These are phyloP conservation scores for Chaetomium fimeti DNA, from an alignment of 495 filamentous ascomycete genomes.

Conservation along the genomic window DNA sequence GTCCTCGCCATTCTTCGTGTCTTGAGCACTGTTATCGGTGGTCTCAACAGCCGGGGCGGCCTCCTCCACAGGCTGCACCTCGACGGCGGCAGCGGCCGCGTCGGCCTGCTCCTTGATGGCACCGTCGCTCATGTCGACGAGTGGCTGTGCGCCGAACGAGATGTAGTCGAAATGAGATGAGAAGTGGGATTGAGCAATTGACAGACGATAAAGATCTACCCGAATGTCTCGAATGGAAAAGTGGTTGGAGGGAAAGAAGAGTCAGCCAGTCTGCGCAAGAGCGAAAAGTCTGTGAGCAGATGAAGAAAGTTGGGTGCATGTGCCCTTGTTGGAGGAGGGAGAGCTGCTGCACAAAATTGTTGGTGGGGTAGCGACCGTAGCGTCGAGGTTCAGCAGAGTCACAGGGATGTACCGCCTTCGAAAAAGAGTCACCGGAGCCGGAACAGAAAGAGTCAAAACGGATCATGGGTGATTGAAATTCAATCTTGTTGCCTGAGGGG, in stretches of 20 bases:
- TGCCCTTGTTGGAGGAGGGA: slow-evolving; percentile 6
- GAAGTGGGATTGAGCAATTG: slow-evolving; percentile 12
- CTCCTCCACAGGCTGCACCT: slow-evolving; percentile 25
- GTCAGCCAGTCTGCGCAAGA: not conserved
- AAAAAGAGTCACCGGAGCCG: slow-evolving; percentile 2
- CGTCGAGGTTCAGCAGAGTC: slow-evolving; percentile 7
- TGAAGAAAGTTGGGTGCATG: slow-evolving; percentile 1
- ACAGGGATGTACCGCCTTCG: not conserved
- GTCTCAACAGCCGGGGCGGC: slow-evolving; percentile 22
- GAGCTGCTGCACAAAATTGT: slow-evolving; percentile 24
- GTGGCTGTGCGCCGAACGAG: slow-evolving; percentile 15
- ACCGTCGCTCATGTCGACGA: slow-evolving; percentile 34
- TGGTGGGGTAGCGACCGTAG: slow-evolving; percentile 29
- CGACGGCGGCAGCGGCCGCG: slow-evolving; percentile 24
- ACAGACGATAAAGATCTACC: not conserved
- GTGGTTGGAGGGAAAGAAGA: not conserved
- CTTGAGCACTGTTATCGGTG: slow-evolving; percentile 15
- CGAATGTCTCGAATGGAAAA: not conserved
- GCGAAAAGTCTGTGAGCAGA: slow-evolving; percentile 3
- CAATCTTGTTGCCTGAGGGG: too few relatives aligned
- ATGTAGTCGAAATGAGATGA: not conserved
- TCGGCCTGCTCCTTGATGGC: slow-evolving; percentile 29
- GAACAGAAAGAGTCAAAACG: too few relatives aligned
- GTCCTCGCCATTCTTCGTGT: slow-evolving; percentile 28
- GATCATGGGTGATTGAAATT: too few relatives aligned